Conservation (phyloP, 2,329 filamentous ascomycete species). For the Ascochyta rabiei region DNA sequence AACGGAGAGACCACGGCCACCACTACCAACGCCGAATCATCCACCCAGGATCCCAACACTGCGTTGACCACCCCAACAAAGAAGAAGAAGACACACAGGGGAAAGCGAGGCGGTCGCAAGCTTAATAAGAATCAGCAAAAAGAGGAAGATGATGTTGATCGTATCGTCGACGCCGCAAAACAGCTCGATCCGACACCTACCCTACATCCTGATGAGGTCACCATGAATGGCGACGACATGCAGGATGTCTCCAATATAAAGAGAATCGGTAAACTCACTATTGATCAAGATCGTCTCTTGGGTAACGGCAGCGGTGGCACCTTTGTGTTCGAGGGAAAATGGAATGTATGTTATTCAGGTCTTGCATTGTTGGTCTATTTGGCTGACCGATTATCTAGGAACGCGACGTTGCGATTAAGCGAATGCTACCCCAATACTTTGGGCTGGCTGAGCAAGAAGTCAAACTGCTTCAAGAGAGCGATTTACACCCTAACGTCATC, state of each 20-base stretch:
- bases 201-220: slow-evolving; percentile 49
- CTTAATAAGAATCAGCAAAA: slow-evolving; percentile 51
- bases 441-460: slow-evolving; percentile 96
- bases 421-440: slow-evolving; percentile 95
- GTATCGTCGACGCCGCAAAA: slow-evolving; percentile 50
- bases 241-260: slow-evolving; percentile 57
- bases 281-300: slow-evolving; percentile 65
- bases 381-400: slow-evolving; percentile 53
- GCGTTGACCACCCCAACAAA: slow-evolving; percentile 42
- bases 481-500: slow-evolving; percentile 95
- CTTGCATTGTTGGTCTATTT: background rate
- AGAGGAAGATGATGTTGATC: slow-evolving; percentile 46
- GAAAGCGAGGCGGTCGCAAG: slow-evolving; percentile 55
- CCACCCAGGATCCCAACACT: slow-evolving; percentile 28
- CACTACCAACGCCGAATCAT: slow-evolving; percentile 22
- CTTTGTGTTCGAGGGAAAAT: slow-evolving; percentile 91
- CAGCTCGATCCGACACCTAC: slow-evolving; percentile 41
- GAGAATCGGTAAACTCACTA: slow-evolving; percentile 65
- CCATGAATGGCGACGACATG: slow-evolving; percentile 52
- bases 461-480: slow-evolving; percentile 85
- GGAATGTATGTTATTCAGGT: slow-evolving; percentile 62
- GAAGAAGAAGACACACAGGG: slow-evolving; percentile 58
- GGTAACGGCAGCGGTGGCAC: slow-evolving; percentile 94
- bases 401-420: slow-evolving; percentile 91
- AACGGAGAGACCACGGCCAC: slow-evolving; percentile 13